These are phyloP conservation scores for Chaetomiaceae sp. DNA, from an alignment of 2,329 filamentous ascomycete species.

Conservation along the genomic window DNA sequence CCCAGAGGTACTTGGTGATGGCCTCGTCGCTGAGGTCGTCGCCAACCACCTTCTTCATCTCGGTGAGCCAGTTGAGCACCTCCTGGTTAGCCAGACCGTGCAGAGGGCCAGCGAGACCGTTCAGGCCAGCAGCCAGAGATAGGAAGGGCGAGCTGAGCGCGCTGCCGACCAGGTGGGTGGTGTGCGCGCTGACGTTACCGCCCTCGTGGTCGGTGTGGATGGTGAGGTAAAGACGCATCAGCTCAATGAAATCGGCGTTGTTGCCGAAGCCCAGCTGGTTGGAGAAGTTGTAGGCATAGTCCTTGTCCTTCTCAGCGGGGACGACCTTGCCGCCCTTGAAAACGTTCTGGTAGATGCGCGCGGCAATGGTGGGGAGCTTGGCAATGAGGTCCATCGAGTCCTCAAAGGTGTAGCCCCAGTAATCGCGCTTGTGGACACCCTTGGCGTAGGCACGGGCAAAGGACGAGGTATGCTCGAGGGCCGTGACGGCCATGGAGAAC, in stretches of 20 bases:
- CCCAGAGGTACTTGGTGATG: conserved; percentile 99
- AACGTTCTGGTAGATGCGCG: conserved; percentile 99
- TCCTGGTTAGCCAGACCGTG: conserved; percentile 99
- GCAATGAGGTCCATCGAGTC: conserved; percentile 99
- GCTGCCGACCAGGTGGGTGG: conserved; percentile 94
- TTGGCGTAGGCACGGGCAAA: conserved; percentile 99
- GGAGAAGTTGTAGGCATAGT: conserved; percentile 98
- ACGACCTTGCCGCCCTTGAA: conserved; percentile 99
- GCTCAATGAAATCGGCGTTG: conserved; percentile 95
- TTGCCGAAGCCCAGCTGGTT: conserved; percentile 97
- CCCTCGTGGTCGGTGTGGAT: conserved; percentile 99
- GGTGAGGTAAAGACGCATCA: conserved; percentile 98
- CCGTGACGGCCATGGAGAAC: conserved; percentile 95
- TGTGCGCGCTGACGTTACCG: conserved; percentile 97
- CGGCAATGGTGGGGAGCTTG: conserved; percentile 96
- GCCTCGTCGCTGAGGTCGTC: conserved; percentile 93
- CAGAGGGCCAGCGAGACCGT: conserved; percentile 95
- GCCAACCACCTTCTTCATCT: conserved; percentile 96
- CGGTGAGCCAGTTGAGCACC: conserved; percentile 96
- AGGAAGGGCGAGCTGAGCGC: conserved; percentile 97
- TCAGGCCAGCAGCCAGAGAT: conserved; percentile 91
- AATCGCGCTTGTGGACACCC: conserved; percentile 99
- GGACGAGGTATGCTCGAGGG: conserved; percentile 95
- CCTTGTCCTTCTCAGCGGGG: conserved; percentile 95
- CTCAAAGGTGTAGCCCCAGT: conserved; percentile 99